A percentile compares a stretch with the other conserved stretches of the same genome.
Conservation (phyloP, 192 early-diverging fungal genomes). For the Backusella psychrophila region DNA sequence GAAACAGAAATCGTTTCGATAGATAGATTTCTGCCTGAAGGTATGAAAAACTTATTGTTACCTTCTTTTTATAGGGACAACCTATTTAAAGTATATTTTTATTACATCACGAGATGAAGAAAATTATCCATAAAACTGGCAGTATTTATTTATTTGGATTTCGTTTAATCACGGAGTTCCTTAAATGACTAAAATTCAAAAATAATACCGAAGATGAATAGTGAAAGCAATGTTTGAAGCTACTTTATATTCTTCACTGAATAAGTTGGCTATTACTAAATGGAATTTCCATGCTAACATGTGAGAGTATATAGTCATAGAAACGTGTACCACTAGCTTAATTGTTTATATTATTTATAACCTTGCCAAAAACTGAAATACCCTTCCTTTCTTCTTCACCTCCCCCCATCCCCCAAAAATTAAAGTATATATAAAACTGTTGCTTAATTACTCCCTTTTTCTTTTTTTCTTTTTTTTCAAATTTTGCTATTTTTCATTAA, state of each 20-base stretch:
- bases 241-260: neutral
- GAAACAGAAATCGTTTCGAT: constrained; percentile 1
- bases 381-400: neutral
- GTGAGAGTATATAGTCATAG: constrained; percentile 1
- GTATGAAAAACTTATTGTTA: neutral
- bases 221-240: neutral
- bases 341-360: constrained; percentile 4
- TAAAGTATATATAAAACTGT: neutral
- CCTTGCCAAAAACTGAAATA: neutral
- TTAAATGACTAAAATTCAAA: neutral
- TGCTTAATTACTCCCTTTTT: neutral
- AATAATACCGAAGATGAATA: neutral
- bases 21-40: neutral
- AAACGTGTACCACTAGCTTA: neutral
- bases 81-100: neutral
- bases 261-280: neutral
- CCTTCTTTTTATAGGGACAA: neutral
- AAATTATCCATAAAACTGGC: neutral
- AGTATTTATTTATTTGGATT: neutral
- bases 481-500: neutral
- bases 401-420: constrained; percentile 3
- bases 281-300: neutral
- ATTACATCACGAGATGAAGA: neutral
- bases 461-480: neutral
- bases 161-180: neutral